These are phyloP conservation scores for Carallia pectinifolia DNA, from an alignment of 345 rosid genomes.

Conservation along the genomic window DNA sequence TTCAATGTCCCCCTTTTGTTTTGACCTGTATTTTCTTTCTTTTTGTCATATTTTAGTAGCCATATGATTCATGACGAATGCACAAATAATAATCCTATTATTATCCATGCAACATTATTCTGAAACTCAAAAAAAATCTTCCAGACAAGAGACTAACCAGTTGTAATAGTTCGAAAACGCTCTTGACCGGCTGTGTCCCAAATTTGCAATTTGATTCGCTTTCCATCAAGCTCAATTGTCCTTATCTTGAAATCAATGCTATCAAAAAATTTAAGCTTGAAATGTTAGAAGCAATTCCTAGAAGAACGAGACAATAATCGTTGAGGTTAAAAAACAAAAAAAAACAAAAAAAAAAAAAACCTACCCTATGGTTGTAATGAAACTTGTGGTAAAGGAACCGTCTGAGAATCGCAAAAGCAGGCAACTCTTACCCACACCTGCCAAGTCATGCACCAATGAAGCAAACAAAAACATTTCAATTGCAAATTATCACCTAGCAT, in stretches of 20 bases:
- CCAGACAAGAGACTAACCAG: conserved; percentile 29
- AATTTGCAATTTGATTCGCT: conserved; percentile 72
- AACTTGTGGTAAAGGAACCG: conserved; percentile 87
- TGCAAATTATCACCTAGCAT: too few relatives aligned
- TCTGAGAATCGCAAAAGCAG: conserved; percentile 83
- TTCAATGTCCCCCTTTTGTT: too few relatives aligned
- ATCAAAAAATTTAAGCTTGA: not conserved
- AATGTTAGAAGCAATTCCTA: not conserved
- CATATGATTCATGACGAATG: too few relatives aligned
- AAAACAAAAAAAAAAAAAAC: conserved; percentile 17
- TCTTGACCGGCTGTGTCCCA: conserved; percentile 71
- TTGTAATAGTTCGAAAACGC: conserved; percentile 57
- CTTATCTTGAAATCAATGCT: conserved; percentile 73
- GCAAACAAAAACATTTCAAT: not conserved
- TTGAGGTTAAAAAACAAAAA: conserved; percentile 1
- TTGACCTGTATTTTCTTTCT: too few relatives aligned
- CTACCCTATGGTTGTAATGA: conserved; percentile 86
- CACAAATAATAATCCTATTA: too few relatives aligned
- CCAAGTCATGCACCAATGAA: conserved; percentile 12
- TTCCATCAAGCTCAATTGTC: conserved; percentile 71
- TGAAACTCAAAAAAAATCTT: not conserved
- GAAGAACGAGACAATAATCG: too few relatives aligned
- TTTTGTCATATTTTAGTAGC: too few relatives aligned
- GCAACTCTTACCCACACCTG: conserved; percentile 96
- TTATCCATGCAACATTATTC: not conserved